Evolutionary conservation across 2,329 filamentous ascomycete genomes (phyloP).

Genomic region (Emergomyces pasteurianus): DNA sequence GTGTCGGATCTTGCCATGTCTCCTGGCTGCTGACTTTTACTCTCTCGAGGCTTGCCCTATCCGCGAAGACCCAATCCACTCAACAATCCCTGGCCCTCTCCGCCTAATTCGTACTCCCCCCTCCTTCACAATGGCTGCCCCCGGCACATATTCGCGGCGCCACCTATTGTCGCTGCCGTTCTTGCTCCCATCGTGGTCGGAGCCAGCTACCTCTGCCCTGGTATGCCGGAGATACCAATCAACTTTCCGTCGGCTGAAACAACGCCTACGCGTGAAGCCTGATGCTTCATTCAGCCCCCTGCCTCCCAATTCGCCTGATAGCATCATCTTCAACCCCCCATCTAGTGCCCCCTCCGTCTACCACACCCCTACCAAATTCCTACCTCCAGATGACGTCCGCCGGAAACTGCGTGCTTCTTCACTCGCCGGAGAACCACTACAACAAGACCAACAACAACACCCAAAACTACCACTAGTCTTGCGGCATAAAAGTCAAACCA

Average conservation of each 20-base stretch:
- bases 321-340: slow-evolving; percentile 56
- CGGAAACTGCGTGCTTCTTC: slow-evolving; percentile 33
- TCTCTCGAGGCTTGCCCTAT: neutral
- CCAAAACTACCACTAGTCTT: slow-evolving; percentile 37
- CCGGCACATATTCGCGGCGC: slow-evolving; percentile 12
- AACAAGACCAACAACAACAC: slow-evolving; percentile 12
- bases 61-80: neutral
- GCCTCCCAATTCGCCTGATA: slow-evolving; percentile 32
- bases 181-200: slow-evolving; percentile 27
- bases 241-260: slow-evolving; percentile 39
- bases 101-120: neutral
- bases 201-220: slow-evolving; percentile 16
- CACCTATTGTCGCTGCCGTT: slow-evolving; percentile 27
- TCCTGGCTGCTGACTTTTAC: neutral
- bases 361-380: slow-evolving; percentile 53
- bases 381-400: slow-evolving; percentile 47
- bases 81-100: neutral
- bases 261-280: slow-evolving; percentile 40
- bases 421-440: slow-evolving; percentile 10
- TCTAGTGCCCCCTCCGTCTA: slow-evolving; percentile 51
- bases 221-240: slow-evolving; percentile 35
- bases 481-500: slow-evolving; percentile 39
- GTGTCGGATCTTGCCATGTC: neutral
- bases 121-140: neutral
- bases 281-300: slow-evolving; percentile 37